A percentile compares a stretch with the other conserved stretches of the same genome.
These are phyloP conservation scores for Eutrema salsugineum DNA, from an alignment of 441 rosid genomes.

Conservation along the genomic window DNA sequence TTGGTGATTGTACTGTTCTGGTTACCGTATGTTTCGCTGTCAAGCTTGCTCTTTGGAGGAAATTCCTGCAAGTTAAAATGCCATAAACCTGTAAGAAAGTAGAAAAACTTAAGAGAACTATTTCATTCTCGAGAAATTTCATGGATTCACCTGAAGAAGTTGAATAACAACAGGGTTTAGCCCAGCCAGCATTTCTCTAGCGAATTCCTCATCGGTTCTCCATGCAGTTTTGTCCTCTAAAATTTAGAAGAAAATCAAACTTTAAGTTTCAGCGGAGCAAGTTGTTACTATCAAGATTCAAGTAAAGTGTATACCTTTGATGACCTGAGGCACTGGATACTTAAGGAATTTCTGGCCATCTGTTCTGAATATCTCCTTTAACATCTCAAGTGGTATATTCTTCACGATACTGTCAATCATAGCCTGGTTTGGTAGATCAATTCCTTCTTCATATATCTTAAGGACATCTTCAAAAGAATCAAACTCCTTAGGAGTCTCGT, in stretches of 20 bases:
- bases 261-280: neutral
- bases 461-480: conserved; percentile 50
- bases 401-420: conserved; percentile 42
- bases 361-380: conserved; percentile 54
- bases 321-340: conserved; percentile 69
- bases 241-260: neutral
- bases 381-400: conserved; percentile 58
- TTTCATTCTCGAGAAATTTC: neutral
- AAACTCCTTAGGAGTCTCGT: conserved; percentile 53
- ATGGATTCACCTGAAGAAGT: conserved; percentile 49
- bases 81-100: neutral
- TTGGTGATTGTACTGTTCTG: conserved; percentile 55
- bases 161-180: conserved; percentile 62
- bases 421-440: conserved; percentile 44
- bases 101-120: neutral
- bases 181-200: conserved; percentile 81
- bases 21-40: conserved; percentile 42
- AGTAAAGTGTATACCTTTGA: conserved; percentile 45
- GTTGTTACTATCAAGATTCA: neutral
- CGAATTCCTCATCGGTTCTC: conserved; percentile 81
- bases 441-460: conserved; percentile 55
- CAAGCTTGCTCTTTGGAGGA: conserved; percentile 66
- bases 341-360: conserved; percentile 48
- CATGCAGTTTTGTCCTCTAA: conserved; percentile 71
- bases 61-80: conserved; percentile 46